Evolutionary conservation across 2,329 filamentous ascomycete species (phyloP), one percentile per base, ranked within the genome.

Genomic region (Calonectria honghensis): DNA sequence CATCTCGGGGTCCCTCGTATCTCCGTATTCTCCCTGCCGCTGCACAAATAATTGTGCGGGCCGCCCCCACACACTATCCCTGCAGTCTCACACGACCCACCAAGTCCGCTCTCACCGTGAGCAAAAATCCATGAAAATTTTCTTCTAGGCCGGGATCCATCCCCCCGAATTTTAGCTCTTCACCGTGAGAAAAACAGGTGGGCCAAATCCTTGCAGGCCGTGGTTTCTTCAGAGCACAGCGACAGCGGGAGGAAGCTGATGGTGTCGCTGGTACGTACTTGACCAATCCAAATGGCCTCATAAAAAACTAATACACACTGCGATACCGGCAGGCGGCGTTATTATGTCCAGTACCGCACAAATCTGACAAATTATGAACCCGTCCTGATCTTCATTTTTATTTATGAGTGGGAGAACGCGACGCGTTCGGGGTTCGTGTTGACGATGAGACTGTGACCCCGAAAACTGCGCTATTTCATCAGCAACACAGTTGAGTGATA

Each of bases 1-100:
- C 10, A 13, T 27, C 37, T 61, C 57, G 57, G 57, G 57, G 14
- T 24, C n/a, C 11, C 57, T 61, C 57, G 57, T 61, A 61, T 61
- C 57, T 61, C 57, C 57, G 57, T 61, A 29, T 41, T 37, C 20
- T 41, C n/a, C 20, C 45, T 24, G n/a, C 10, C 11, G 20, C 20
- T 41, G 6, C 24, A 27, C 45, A 48, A 24, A 48, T 7, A 27
- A 16, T 27, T 35, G 9, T 35, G 35, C n/a, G 13, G 27, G 20
- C n/a, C 32, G 24, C 57, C 54, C 54, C 57, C 57, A 61, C 57
- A 24, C n/a, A 4, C 1, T 2, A 61, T 41, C 57, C 57, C n/a
- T 61, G 57, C 24, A 24, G 24, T 13, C 6, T 7, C 5, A 5
- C 7, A 39, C 35, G 57, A 41, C 57, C 35, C 57, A 39, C 57